A percentile compares a stretch with the other conserved stretches of the same genome.
Evolutionary conservation across 1,139 yeast species (phyloP).

Genomic region (Debaryomycetaceae sp.): DNA sequence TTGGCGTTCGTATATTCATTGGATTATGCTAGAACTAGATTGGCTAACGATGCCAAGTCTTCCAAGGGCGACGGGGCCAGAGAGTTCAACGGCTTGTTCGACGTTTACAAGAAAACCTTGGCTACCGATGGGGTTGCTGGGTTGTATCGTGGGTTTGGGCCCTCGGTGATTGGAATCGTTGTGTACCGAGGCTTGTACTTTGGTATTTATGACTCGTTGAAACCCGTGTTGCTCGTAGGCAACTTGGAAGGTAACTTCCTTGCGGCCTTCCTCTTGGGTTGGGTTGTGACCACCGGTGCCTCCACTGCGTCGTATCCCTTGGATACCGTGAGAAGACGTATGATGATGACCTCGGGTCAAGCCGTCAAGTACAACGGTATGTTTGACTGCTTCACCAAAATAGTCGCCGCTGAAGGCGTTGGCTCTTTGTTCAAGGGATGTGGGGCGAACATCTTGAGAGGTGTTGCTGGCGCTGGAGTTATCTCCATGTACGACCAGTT

Average conservation of each 20-base stretch:
- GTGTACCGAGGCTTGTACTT: slow-evolving; percentile 84
- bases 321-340: slow-evolving; percentile 82
- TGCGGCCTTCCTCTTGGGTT: slow-evolving; percentile 73
- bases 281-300: slow-evolving; percentile 77
- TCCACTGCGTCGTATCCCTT: slow-evolving; percentile 79
- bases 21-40: slow-evolving; percentile 81
- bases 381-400: slow-evolving; percentile 66
- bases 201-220: slow-evolving; percentile 75
- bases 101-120: slow-evolving; percentile 73
- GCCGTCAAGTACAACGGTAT: slow-evolving; percentile 75
- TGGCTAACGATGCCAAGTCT: slow-evolving; percentile 78
- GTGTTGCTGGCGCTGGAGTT: slow-evolving; percentile 88
- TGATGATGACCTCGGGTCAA: slow-evolving; percentile 85
- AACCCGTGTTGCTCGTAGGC: slow-evolving; percentile 72
- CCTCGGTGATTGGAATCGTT: slow-evolving; percentile 75
- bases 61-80: slow-evolving; percentile 66
- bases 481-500: slow-evolving; percentile 76
- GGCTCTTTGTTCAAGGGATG: slow-evolving; percentile 77
- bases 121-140: slow-evolving; percentile 77
- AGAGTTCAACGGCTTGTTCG: slow-evolving; percentile 74
- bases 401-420: slow-evolving; percentile 71
- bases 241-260: slow-evolving; percentile 66
- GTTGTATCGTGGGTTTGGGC: slow-evolving; percentile 81
- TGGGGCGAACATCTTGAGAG: slow-evolving; percentile 84
- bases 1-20: slow-evolving; percentile 72